phyloP scores from a whole-genome alignment of 2,329 filamentous ascomycete species.

The Colletotrichum aenigma region DNA sequence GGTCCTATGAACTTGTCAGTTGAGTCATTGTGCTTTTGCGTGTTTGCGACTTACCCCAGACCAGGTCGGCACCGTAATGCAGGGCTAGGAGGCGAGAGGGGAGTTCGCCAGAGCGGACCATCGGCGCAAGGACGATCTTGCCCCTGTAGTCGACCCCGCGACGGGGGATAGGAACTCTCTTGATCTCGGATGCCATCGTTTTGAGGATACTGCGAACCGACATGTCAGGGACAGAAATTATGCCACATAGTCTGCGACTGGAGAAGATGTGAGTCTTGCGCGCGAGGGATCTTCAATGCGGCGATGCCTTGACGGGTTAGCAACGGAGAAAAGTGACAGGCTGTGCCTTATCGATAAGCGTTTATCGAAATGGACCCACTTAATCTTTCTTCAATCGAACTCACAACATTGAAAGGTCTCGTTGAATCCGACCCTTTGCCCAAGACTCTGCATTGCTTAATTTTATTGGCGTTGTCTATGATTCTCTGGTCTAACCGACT shows the following conservation, averaged over 20 bases:
- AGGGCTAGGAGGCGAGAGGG: conserved; percentile 87
- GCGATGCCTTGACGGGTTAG: conserved; percentile 18
- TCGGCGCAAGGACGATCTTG: conserved; percentile 93
- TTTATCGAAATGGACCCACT: background rate
- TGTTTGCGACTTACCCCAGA: conserved; percentile 73
- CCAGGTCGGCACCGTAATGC: conserved; percentile 93
- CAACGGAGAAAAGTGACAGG: conserved; percentile 2
- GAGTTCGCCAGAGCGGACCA: conserved; percentile 97
- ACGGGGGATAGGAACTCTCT: conserved; percentile 81
- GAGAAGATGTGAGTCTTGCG: background rate
- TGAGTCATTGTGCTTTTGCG: too few relatives aligned
- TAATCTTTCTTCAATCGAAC: background rate
- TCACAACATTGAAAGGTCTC: background rate
- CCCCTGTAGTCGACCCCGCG: conserved; percentile 93
- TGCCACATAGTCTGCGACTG: background rate
- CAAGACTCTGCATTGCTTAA: background rate
- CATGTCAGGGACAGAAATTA: background rate
- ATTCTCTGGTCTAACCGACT: background rate
- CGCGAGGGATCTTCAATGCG: background rate
- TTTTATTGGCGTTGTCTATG: background rate
- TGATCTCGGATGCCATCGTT: conserved; percentile 63
- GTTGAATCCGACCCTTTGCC: background rate
- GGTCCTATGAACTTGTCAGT: conserved; percentile 61
- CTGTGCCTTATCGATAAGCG: conserved; percentile 17
- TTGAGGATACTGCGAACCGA: conserved; percentile 36